Evolutionary conservation across 2,329 filamentous ascomycete species (phyloP).

Genomic region (Chrysoporthe puriensis): DNA sequence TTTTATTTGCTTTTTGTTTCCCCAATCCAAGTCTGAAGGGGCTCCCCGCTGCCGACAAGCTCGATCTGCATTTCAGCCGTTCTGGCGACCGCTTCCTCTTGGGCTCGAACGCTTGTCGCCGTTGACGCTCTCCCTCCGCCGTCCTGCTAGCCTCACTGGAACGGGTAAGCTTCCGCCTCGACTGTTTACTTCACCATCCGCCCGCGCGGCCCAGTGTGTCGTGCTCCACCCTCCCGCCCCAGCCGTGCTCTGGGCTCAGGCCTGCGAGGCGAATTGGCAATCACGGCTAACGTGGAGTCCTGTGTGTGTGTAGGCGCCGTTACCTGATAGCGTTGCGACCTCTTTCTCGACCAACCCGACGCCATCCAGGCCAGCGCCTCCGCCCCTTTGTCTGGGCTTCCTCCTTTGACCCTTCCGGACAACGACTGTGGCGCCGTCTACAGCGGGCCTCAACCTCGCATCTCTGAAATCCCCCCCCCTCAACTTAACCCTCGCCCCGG

Average conservation of each 20-base stretch:
- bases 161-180: slow-evolving; percentile 8
- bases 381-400: not conserved
- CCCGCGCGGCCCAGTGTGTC: not conserved
- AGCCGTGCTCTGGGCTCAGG: not conserved
- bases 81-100: not conserved
- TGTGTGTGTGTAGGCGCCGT: not conserved
- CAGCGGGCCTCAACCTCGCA: not conserved
- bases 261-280: not conserved
- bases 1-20: not conserved
- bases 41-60: not conserved
- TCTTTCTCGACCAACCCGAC: not conserved
- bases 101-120: not conserved
- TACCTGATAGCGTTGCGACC: not conserved
- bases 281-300: not conserved
- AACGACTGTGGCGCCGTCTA: slow-evolving; percentile 6
- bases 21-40: not conserved
- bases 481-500: not conserved
- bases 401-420: slow-evolving; percentile 15
- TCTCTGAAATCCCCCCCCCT: not conserved
- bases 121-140: not conserved
- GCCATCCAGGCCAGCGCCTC: slow-evolving; percentile 3
- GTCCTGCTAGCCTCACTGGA: not conserved
- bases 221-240: not conserved
- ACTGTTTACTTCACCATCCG: not conserved
- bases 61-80: not conserved